Base-by-base conservation (phyloP, 805 yeast genomes). In the Maudiozyma bulderi region DNA sequence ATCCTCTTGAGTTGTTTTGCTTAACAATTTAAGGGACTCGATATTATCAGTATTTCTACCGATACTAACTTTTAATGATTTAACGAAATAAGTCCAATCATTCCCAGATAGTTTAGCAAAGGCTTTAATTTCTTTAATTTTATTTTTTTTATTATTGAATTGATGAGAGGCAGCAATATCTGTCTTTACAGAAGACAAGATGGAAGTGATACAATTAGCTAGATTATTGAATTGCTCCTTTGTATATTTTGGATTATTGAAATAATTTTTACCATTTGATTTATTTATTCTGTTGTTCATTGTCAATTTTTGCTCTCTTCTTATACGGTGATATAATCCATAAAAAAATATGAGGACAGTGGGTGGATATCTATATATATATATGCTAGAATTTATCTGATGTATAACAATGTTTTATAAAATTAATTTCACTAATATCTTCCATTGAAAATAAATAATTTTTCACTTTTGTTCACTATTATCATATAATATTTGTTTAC, bases 31-130 rank as follows among this genome's bases (percentile, higher is more conserved):
- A 3, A 42, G 26, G 8, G 29, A 8, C 11, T 40, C 32, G 5
- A 49, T 14, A 40, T 32, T 46, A 46, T 68, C 71, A 3, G 96
- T 86, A 58, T 83, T 84, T 59, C 99, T 75, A 13, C 99, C 99
- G 50, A 93, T 85, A 1, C 82, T 70, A 3, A 91, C 77, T 26
- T 75, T 75, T 47, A 90, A 71, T 11, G 80, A 73, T 61, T 89
- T 86, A 40, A 93, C 96, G 60, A 87, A 91, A 64, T 75, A 93
- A 1, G 98, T 90, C 99, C 99, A 93, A 59, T 80, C 81, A 38
- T 75, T 71, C 40, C 99, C 99, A 0, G 97, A 90, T 46, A 93
- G 82, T 65, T 91, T 93, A 34, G 97, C 98, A 65, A 88, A 91
- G 0, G 98, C 98, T 69, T 88, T 95, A n/a, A 93, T 90, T 61